Conservation (phyloP, 176 grass and related monocot genomes). For the Triticum timopheevii region DNA sequence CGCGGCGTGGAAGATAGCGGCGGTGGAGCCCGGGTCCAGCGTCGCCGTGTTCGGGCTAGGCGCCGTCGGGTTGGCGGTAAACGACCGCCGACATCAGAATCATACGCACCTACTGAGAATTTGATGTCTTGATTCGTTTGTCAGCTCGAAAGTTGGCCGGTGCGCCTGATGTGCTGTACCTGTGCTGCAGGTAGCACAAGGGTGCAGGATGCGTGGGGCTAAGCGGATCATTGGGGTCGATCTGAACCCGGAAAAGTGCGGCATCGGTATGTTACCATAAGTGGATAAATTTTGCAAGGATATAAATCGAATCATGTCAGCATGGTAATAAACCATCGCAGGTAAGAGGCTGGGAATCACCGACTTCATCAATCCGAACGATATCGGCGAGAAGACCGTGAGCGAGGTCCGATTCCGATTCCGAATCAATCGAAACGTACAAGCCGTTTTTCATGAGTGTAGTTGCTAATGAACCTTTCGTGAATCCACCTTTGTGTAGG, state of each 20-base stretch:
- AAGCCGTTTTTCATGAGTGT: not conserved
- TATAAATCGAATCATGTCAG: no score
- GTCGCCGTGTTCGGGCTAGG: slow-evolving; percentile 69
- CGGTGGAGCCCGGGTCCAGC: slow-evolving; percentile 41
- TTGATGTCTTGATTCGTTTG: no score
- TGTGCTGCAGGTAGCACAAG: slow-evolving; percentile 45
- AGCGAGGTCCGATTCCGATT: slow-evolving; percentile 30
- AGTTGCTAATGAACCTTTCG: not conserved
- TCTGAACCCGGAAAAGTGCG: slow-evolving; percentile 42
- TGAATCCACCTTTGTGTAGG: not conserved
- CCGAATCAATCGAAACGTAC: not conserved
- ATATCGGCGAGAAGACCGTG: not conserved
- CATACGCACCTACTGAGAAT: no score
- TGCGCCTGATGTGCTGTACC: no score
- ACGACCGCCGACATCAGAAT: not conserved
- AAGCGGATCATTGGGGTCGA: slow-evolving; percentile 53
- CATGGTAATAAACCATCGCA: not conserved
- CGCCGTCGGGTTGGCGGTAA: slow-evolving; percentile 73
- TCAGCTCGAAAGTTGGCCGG: no score
- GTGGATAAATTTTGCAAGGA: not conserved
- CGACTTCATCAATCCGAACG: slow-evolving; percentile 39
- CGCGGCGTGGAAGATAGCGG: slow-evolving; percentile 58
- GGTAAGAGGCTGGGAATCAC: slow-evolving; percentile 34
- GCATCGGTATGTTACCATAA: slow-evolving; percentile 17
- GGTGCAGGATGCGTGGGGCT: slow-evolving; percentile 43